These are phyloP conservation scores for Neurospora cerealis DNA, from an alignment of 495 filamentous ascomycete genomes.

Conservation along the genomic window DNA sequence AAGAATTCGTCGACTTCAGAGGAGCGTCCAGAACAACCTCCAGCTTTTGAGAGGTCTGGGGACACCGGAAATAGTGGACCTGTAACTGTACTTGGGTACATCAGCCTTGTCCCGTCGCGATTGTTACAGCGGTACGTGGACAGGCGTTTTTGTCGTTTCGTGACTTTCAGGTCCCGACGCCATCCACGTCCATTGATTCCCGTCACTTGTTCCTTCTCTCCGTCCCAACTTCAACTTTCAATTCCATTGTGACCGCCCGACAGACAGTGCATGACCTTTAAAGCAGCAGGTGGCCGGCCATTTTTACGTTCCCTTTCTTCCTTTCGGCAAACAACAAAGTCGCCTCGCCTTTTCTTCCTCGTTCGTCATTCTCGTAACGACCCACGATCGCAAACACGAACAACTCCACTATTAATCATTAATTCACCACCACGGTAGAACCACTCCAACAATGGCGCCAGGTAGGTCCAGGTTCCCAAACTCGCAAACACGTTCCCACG, in stretches of 20 bases:
- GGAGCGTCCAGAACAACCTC: background rate
- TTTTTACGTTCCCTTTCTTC: background rate
- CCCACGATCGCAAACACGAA: background rate
- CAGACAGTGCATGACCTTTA: background rate
- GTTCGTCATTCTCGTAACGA: background rate
- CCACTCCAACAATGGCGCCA: constrained; percentile 13
- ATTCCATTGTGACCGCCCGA: background rate
- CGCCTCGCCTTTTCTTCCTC: background rate
- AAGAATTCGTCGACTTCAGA: background rate
- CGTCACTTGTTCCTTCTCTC: background rate
- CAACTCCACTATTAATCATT: constrained; percentile 1
- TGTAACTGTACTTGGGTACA: background rate
- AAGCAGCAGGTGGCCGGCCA: background rate
- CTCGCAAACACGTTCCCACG: background rate
- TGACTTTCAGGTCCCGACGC: background rate
- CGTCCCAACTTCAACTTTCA: background rate
- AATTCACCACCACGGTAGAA: background rate
- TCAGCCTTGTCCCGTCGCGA: background rate
- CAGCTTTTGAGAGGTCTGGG: background rate
- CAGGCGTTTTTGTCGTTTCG: background rate
- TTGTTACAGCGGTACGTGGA: background rate
- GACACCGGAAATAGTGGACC: background rate
- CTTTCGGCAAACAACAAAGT: background rate
- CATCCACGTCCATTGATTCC: background rate
- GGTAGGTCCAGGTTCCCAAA: constrained; percentile 11